phyloP scores from a whole-genome alignment of 306 rosid species.

The Abrus precatorius region DNA sequence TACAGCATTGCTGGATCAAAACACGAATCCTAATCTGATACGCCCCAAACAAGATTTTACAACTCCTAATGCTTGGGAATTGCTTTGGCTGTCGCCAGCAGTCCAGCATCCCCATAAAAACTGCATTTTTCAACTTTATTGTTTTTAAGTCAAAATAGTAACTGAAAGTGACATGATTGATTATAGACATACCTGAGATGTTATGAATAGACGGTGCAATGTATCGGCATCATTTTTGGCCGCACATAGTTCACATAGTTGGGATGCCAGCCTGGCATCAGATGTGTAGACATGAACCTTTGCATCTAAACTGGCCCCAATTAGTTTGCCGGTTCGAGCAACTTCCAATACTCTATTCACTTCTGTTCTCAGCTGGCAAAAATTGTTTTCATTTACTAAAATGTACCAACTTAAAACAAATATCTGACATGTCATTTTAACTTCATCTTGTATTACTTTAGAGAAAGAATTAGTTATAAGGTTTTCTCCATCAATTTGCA shows the following conservation, averaged over 20 bases:
- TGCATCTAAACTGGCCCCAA: conserved; percentile 96
- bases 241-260: conserved; percentile 67
- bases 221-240: conserved; percentile 77
- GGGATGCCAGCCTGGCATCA: conserved; percentile 69
- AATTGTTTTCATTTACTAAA: conserved; percentile 42
- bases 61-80: neutral
- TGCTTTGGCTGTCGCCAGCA: conserved; percentile 4
- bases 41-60: neutral
- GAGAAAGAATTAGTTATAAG: neutral
- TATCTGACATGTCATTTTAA: conserved; percentile 2
- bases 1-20: neutral
- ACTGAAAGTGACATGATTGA: conserved; percentile 23
- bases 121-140: neutral
- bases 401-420: conserved; percentile 21
- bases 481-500: conserved; percentile 1
- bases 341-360: conserved; percentile 89
- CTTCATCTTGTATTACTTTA: neutral
- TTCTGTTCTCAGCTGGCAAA: conserved; percentile 89
- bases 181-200: conserved; percentile 79
- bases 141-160: neutral
- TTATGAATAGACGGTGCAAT: conserved; percentile 75
- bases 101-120: neutral
- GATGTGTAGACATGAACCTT: conserved; percentile 76
- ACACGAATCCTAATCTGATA: neutral
- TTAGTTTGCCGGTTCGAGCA: conserved; percentile 80